Evolutionary conservation across 305 asterid species (phyloP).

Genomic region (Fraxinus paxiana): DNA sequence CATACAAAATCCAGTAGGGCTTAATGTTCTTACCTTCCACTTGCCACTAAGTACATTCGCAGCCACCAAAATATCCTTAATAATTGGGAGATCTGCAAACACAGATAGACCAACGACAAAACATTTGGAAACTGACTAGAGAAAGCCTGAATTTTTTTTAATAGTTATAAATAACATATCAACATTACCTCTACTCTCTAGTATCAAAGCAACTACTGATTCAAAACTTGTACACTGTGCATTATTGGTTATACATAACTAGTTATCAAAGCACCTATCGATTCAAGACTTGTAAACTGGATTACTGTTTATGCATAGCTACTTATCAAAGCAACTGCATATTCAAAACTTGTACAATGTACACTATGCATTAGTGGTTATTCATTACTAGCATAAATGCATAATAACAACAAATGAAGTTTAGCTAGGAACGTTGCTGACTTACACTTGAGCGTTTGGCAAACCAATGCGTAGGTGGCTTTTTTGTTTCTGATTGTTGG

Average conservation of each 20-base stretch:
- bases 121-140: neutral
- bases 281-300: neutral
- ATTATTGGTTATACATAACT: neutral
- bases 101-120: conserved; percentile 7
- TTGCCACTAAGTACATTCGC: conserved; percentile 57
- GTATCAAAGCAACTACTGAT: neutral
- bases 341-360: neutral
- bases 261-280: neutral
- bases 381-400: neutral
- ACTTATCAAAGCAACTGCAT: neutral
- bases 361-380: neutral
- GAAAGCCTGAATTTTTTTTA: neutral
- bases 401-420: neutral
- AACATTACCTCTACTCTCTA: neutral
- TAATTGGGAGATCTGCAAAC: conserved; percentile 60
- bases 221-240: neutral
- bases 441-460: conserved; percentile 89
- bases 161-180: neutral
- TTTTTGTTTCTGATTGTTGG: conserved; percentile 78
- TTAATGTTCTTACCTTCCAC: conserved; percentile 61
- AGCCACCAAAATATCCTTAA: conserved; percentile 68
- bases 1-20: neutral
- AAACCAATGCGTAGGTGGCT: conserved; percentile 80
- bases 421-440: conserved; percentile 9
- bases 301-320: neutral